Conservation (phyloP, 306 rosid species). For the Astragalus membranaceus region DNA sequence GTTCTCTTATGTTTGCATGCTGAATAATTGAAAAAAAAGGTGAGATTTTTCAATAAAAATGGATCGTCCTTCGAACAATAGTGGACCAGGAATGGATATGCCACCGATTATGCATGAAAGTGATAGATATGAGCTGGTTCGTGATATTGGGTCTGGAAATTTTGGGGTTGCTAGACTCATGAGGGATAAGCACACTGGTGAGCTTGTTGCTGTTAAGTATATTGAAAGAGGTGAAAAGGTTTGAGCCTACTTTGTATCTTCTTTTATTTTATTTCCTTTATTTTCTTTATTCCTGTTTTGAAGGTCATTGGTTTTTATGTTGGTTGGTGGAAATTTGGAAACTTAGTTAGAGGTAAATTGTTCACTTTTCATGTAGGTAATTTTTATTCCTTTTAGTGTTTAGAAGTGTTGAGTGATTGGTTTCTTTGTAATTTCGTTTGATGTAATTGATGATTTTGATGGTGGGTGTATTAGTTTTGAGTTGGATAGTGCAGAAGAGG, state of each 20-base stretch:
- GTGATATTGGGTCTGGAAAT: constrained; percentile 95
- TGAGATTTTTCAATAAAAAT: constrained; percentile 18
- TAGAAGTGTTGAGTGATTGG: not conserved
- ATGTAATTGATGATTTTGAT: not conserved
- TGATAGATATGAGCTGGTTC: constrained; percentile 83
- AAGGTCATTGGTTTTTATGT: not conserved
- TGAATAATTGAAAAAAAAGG: constrained; percentile 8
- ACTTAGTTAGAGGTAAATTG: not conserved
- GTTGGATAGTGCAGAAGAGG: constrained; percentile 8
- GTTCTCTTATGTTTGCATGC: not conserved
- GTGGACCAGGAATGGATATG: constrained; percentile 73
- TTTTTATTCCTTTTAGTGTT: not conserved
- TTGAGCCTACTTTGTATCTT: constrained; percentile 25
- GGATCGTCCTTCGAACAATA: constrained; percentile 55
- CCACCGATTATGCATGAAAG: constrained; percentile 82
- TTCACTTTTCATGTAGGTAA: not conserved
- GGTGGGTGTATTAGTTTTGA: constrained; percentile 8
- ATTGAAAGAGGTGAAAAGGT: constrained; percentile 99
- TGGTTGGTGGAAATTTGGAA: constrained; percentile 7
- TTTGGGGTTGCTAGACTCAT: constrained; percentile 90
- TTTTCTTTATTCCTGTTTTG: not conserved
- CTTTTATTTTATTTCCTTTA: not conserved
- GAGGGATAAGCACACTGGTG: constrained; percentile 79
- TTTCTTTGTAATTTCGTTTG: constrained; percentile 7
- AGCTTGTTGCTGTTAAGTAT: constrained; percentile 91